Base-by-base conservation (phyloP, 2,329 filamentous ascomycete genomes). In the Phoma herbarum region DNA sequence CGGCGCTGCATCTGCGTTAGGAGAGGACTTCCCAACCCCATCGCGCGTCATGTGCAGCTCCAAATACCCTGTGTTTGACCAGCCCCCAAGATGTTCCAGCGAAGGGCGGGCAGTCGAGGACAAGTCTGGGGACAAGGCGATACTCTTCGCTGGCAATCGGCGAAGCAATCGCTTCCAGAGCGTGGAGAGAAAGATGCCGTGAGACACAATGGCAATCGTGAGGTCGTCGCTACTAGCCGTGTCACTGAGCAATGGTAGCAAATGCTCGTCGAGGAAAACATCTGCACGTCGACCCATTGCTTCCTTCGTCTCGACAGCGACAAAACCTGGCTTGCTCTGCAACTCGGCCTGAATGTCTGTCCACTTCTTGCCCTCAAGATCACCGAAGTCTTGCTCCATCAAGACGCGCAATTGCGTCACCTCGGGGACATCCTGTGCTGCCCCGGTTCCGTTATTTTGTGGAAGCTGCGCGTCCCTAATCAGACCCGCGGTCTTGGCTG, bases 181-280 rank as follows among this genome's bases (percentile, higher is more conserved):
- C 29, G 86, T 83, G 2, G 86, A 86, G 2, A 97, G 83, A 39
- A 96, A 87, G 60, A 96, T 88, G 16, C 93, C 93, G 70, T 97
- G 93, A 2, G 93, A 90, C 3, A 96, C 90, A 14, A 96, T 78
- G 1, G 87, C 88, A 12, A 92, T 79, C 2, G 81, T 78, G 7
- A 75, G 69, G 11, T 81, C 74, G 16, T 59, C 26, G 6, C 57
- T 49, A 7, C 63, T 48, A 2, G 64, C 59, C 0, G 73, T 63
- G 11, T 75, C 64, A 11, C 79, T 63, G 16, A 89, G 58, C 4
- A 90, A 60, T 10, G 88, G 88, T 5, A 85, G 65, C 0, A 97
- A 77, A 68, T 90, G 81, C 9, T 81, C 75, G 55, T 88, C 81
- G 22, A 97, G 76, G 65, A 97, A 97, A 0, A 67, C 72, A 52